These are phyloP conservation scores for Amanita rimosa DNA, from an alignment of 768 basidiomycete genomes.

Conservation along the genomic window DNA sequence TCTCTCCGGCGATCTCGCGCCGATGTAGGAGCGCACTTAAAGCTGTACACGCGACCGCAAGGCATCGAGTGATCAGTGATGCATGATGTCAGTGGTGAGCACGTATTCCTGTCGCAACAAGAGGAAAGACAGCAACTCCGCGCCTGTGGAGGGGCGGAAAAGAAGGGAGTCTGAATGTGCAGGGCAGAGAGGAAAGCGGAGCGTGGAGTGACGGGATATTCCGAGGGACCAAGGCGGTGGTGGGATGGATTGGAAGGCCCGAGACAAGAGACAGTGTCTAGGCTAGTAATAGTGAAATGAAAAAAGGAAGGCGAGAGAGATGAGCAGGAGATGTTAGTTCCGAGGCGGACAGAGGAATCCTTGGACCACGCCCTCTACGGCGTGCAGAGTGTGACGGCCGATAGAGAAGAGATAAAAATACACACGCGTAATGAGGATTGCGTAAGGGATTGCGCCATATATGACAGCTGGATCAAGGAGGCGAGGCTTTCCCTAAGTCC, in stretches of 20 bases:
- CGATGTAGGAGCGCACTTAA: not conserved
- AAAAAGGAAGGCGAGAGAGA: not conserved
- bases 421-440: not conserved
- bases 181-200: not conserved
- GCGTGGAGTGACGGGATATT: too few species aligned
- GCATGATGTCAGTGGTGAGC: too few species aligned
- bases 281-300: too few species aligned
- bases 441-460: not conserved
- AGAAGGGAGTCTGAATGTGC: not conserved
- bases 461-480: conserved; percentile 3
- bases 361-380: not conserved
- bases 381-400: not conserved
- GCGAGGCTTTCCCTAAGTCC: conserved; percentile 1
- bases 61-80: not conserved
- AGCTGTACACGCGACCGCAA: not conserved
- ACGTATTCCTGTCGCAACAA: too few species aligned
- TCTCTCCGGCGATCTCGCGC: not conserved
- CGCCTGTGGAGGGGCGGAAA: too few species aligned
- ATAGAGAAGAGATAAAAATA: not conserved
- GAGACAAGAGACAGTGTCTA: too few species aligned
- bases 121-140: too few species aligned
- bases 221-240: too few species aligned
- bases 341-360: not conserved
- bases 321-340: not conserved
- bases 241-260: too few species aligned